A percentile compares a stretch with the other conserved stretches of the same genome.
phyloP scores from a whole-genome alignment of 148 eudicot species.

The Amaranthus hypochondriacus region DNA sequence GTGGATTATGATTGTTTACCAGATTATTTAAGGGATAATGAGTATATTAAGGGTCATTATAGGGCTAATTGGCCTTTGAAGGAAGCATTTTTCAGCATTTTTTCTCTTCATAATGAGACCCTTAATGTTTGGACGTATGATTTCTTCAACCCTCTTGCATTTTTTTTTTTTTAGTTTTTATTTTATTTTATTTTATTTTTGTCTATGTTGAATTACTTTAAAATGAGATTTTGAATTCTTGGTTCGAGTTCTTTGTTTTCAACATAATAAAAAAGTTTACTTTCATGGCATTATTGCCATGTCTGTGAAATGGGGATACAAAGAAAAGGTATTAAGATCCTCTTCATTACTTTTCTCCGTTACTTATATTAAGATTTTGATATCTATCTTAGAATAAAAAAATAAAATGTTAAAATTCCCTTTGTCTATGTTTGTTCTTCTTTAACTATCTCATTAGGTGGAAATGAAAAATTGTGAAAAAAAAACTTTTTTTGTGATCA shows the following conservation, averaged over 20 bases:
- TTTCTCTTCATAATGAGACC: slow-evolving; percentile 83
- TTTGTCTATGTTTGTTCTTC: too few relatives aligned
- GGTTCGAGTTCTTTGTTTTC: not conserved
- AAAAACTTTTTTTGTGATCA: too few relatives aligned
- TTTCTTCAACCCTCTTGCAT: not conserved
- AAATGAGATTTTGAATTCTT: not conserved
- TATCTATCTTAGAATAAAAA: too few relatives aligned
- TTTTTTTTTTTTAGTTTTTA: not conserved
- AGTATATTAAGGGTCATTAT: slow-evolving; percentile 70
- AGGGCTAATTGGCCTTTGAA: slow-evolving; percentile 81
- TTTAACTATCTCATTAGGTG: too few relatives aligned
- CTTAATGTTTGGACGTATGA: slow-evolving; percentile 95
- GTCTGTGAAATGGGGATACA: too few relatives aligned
- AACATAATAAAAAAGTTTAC: not conserved
- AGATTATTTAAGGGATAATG: slow-evolving; percentile 76
- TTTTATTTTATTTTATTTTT: not conserved
- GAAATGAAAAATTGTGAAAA: too few relatives aligned
- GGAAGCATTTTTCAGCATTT: slow-evolving; percentile 67
- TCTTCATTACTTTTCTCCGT: too few relatives aligned
- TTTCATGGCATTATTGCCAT: too few relatives aligned
- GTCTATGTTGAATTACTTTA: not conserved
- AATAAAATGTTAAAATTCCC: too few relatives aligned
- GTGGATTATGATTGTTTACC: slow-evolving; percentile 83
- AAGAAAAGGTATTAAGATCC: too few relatives aligned
- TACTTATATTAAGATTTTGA: too few relatives aligned